Base-by-base conservation (phyloP, 768 basidiomycete genomes). In the Termitomyces sp. region DNA sequence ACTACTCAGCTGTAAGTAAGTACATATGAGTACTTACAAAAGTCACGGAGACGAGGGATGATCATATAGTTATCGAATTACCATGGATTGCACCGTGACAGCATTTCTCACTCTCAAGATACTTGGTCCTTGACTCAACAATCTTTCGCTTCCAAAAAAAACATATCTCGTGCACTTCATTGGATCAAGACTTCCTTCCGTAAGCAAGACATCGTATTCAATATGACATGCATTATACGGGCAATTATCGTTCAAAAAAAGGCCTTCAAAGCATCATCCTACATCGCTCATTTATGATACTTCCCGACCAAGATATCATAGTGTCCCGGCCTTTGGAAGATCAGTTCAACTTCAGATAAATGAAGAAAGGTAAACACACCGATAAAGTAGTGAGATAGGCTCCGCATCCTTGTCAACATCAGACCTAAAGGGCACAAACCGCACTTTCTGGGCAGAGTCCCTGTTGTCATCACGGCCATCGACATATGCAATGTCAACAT, bases 401-500 rank as follows among this genome's bases (percentile, higher is more conserved):
- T 75, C 65, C 23, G 73, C 70, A 14, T 73, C 71, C 19, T 71
- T 64, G 9, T 80, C 74, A 9, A 76, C 11, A 31, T 53, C 77
- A 51, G 82, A 75, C 25, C 84, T 75, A 58, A 93, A 84, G 56
- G 82, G 74, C 47, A 87, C 81, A 70, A 91, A 89, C 64, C 84
- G 82, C 45, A 92, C 87, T 21, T 75, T 72, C 14, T 62, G 65
- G 32, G 38, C 27, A 11, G 21, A 31, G 21, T 25, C 35, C 17
- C 11, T 29, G 34, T 32, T 54, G 19, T 41, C 34, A 23, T 68
- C 69, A 16, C 76, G 81, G 2, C 90, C 87, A 69, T 92, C 92
- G 27, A 97, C 79, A 69, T 93, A 94, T 1, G 91, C 90, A 37
- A 95, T 79, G 53, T 82, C 78, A 50, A 95, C 72, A 50, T 87